Evolutionary conservation across 2,329 filamentous ascomycete genomes (phyloP).

Genomic region (Parastagonospora nodorum): DNA sequence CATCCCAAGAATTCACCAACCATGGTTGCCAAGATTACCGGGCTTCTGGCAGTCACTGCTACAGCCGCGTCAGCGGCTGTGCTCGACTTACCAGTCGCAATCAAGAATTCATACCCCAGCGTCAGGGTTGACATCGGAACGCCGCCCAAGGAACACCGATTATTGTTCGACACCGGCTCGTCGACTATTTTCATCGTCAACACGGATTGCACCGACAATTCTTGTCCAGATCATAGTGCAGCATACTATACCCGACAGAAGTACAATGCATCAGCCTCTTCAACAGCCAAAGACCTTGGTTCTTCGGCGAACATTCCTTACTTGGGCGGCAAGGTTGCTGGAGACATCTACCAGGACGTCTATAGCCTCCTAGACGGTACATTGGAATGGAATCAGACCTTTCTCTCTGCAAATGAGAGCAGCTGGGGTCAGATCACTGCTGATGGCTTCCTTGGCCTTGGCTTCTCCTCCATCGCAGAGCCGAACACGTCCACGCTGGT

Average conservation of each 20-base stretch:
- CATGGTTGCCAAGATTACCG: too few relatives aligned
- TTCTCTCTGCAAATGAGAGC: constrained; percentile 19
- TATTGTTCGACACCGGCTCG: constrained; percentile 24
- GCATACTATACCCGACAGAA: constrained; percentile 9
- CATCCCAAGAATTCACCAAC: too few relatives aligned
- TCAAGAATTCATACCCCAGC: constrained; percentile 10
- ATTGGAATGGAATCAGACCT: constrained; percentile 27
- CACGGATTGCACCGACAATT: constrained; percentile 15
- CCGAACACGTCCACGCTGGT: constrained; percentile 14
- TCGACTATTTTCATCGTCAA: constrained; percentile 16
- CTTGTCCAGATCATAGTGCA: constrained; percentile 11
- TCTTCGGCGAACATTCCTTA: constrained; percentile 11
- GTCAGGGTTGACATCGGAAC: constrained; percentile 9
- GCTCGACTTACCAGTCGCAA: constrained; percentile 16
- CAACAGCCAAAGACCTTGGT: constrained; percentile 12
- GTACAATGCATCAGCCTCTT: constrained; percentile 17
- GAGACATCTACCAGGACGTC: constrained; percentile 13
- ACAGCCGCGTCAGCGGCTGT: constrained; percentile 16
- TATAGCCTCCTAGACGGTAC: constrained; percentile 7
- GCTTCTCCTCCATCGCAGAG: constrained; percentile 24
- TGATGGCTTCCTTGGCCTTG: constrained; percentile 24
- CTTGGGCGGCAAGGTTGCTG: constrained; percentile 17
- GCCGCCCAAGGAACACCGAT: constrained; percentile 15
- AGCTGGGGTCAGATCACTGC: constrained; percentile 23
- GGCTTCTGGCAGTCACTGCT: background rate